These are phyloP conservation scores for Gentiana macrophylla DNA, from an alignment of 257 asterid genomes.

Conservation along the genomic window DNA sequence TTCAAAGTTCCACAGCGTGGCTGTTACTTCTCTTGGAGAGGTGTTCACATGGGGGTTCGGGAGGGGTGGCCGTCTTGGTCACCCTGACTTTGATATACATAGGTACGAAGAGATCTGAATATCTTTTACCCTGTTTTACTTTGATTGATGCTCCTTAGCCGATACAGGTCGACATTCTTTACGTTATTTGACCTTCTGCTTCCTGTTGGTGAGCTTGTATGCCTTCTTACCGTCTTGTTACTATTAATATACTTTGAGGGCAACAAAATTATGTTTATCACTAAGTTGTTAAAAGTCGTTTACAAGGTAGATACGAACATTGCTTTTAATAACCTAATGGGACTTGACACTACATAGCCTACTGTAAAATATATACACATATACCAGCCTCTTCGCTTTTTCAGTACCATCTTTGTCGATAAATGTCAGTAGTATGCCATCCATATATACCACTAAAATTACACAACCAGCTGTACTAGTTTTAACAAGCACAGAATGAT, in stretches of 20 bases:
- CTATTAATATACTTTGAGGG: too few relatives aligned
- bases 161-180: background rate
- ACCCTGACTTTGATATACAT: constrained; percentile 93
- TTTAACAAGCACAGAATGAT: background rate
- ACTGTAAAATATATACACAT: too few relatives aligned
- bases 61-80: constrained; percentile 99
- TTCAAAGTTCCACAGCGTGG: constrained; percentile 94
- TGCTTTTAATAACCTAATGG: too few relatives aligned
- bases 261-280: too few relatives aligned
- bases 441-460: background rate
- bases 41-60: constrained; percentile 99
- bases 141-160: background rate
- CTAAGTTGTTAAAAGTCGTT: too few relatives aligned
- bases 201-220: background rate
- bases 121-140: background rate
- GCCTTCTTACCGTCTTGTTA: too few relatives aligned
- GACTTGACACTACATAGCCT: too few relatives aligned
- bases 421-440: background rate
- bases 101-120: constrained; percentile 36
- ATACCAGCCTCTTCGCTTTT: too few relatives aligned
- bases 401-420: background rate
- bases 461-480: background rate
- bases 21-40: constrained; percentile 76
- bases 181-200: background rate
- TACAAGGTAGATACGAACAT: too few relatives aligned